Evolutionary conservation across 2,329 filamentous ascomycete genomes (phyloP).

Genomic region (Cercospora sp.): DNA sequence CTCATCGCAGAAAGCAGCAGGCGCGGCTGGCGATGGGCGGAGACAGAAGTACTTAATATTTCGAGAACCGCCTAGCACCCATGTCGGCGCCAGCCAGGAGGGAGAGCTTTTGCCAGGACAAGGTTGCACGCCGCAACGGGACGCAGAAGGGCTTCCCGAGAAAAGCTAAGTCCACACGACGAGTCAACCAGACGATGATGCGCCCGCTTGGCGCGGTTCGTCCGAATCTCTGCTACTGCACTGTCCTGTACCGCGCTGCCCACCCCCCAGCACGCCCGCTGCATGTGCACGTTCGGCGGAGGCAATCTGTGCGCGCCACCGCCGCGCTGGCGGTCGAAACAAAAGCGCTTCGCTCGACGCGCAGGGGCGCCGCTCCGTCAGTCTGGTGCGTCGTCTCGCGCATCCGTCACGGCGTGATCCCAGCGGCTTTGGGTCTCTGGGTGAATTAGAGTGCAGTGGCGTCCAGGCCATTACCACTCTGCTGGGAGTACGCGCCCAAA

Average conservation of each 20-base stretch:
- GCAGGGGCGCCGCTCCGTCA: not conserved
- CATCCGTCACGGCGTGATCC: not conserved
- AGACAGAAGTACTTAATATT: constrained; percentile 5
- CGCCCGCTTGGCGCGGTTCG: not conserved
- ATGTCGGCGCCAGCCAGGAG: constrained; percentile 7
- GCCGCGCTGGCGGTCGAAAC: not conserved
- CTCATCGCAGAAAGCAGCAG: constrained; percentile 4
- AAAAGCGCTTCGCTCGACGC: not conserved
- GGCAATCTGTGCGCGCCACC: not conserved
- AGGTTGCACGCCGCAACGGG: constrained; percentile 9
- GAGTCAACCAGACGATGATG: not conserved
- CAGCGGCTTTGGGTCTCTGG: not conserved
- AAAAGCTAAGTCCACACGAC: constrained; percentile 2
- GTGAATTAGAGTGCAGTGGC: not conserved
- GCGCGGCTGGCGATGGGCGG: not conserved
- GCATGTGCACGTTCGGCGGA: not conserved
- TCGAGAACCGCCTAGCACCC: constrained; percentile 3
- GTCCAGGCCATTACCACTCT: not conserved
- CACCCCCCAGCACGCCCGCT: not conserved
- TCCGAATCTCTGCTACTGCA: not conserved
- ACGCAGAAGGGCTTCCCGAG: not conserved
- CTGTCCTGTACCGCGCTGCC: not conserved
- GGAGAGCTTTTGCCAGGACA: constrained; percentile 8
- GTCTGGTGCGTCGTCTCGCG: not conserved
- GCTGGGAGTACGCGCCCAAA: not conserved